Percentiles rank a stretch among this genome's conserved stretches.
phyloP scores from a whole-genome alignment of 371 early-diverging fungal genomes.

The Cokeromyces recurvatus region DNA sequence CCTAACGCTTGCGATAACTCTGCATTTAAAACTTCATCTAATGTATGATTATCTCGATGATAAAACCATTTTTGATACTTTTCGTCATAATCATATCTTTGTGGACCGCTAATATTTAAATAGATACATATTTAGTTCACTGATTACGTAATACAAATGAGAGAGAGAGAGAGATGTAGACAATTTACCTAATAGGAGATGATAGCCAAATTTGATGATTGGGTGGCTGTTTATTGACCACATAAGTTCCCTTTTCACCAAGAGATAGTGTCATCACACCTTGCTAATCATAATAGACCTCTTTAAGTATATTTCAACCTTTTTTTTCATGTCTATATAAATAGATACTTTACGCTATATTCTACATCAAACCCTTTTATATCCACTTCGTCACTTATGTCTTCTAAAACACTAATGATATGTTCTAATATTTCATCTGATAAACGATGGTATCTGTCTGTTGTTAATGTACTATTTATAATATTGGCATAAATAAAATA shows the following conservation, averaged over 20 bases:
- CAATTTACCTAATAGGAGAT: constrained; percentile 75
- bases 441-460: constrained; percentile 62
- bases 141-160: constrained; percentile 1
- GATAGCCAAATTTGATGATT: constrained; percentile 98
- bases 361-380: constrained; percentile 78
- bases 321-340: too few species aligned
- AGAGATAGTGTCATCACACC: constrained; percentile 91
- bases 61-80: constrained; percentile 70
- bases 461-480: constrained; percentile 52
- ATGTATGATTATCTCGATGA: constrained; percentile 56
- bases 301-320: background rate
- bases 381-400: constrained; percentile 69
- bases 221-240: constrained; percentile 98
- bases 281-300: constrained; percentile 21
- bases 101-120: constrained; percentile 89
- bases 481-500: too few species aligned
- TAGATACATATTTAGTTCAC: background rate
- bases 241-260: constrained; percentile 88
- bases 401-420: constrained; percentile 74
- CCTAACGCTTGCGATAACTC: constrained; percentile 57
- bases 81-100: constrained; percentile 78
- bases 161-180: too few species aligned
- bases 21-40: constrained; percentile 62
- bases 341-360: constrained; percentile 65
- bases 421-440: constrained; percentile 70